Evolutionary conservation across 768 basidiomycete genomes (phyloP).

Genomic region (Pleurotus citrinopileatus): DNA sequence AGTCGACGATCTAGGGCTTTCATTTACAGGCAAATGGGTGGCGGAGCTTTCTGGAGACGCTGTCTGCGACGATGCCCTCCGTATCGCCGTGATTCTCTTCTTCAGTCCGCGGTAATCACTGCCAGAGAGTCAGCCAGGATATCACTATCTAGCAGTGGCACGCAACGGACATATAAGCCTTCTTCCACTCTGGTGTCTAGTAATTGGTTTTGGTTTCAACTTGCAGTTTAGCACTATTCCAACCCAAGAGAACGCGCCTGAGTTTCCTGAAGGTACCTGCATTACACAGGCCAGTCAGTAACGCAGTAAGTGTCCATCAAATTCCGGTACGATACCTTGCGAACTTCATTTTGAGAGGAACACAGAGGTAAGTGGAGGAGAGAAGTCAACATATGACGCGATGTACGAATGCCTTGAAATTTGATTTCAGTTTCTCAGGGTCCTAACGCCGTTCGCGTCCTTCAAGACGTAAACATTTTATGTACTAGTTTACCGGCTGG

Average conservation of each 20-base stretch:
- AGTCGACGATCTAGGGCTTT: conserved; percentile 1
- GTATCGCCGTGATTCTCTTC: conserved; percentile 58
- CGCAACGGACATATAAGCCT: conserved; percentile 57
- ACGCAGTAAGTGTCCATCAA: not conserved
- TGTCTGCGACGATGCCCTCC: conserved; percentile 29
- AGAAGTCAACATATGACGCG: not conserved
- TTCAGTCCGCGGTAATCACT: conserved; percentile 78
- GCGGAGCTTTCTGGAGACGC: conserved; percentile 10
- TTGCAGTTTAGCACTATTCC: not conserved
- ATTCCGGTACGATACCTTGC: conserved; percentile 52
- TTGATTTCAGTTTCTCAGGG: not conserved
- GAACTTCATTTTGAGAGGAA: conserved; percentile 48
- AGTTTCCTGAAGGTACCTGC: conserved; percentile 67
- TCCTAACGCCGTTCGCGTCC: not conserved
- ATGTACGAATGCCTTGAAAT: not conserved
- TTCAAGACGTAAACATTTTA: no score
- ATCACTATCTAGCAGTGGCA: not conserved
- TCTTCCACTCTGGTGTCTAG: conserved; percentile 75
- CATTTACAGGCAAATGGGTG: not conserved
- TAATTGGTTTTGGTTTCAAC: conserved; percentile 1
- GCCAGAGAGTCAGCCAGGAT: not conserved
- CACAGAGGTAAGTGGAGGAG: not conserved
- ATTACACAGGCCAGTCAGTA: not conserved
- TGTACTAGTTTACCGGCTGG: no score
- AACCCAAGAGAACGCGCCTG: conserved; percentile 38